These are phyloP conservation scores for Macrocybe sp. DNA, from an alignment of 1,284 basidiomycete species.

Conservation along the genomic window DNA sequence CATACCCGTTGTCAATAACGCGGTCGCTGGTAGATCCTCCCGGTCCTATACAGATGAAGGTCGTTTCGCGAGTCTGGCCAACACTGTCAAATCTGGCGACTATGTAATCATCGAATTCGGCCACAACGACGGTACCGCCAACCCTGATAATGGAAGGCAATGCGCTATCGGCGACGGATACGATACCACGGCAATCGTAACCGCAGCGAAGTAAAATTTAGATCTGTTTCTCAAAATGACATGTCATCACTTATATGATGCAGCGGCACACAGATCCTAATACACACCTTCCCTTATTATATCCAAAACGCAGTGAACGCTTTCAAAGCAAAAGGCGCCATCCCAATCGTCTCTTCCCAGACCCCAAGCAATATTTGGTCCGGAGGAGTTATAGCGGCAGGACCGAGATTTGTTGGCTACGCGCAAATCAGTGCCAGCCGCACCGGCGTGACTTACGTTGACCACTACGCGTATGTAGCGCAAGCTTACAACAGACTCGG, in stretches of 20 bases:
- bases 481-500: slow-evolving; percentile 38
- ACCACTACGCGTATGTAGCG: slow-evolving; percentile 42
- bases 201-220: slow-evolving; percentile 24
- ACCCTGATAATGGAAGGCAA: slow-evolving; percentile 33
- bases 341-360: slow-evolving; percentile 42
- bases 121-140: slow-evolving; percentile 36
- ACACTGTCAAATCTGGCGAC: slow-evolving; percentile 32
- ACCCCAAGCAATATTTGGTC: slow-evolving; percentile 45
- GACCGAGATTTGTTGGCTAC: slow-evolving; percentile 41
- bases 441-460: slow-evolving; percentile 37
- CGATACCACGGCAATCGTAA: slow-evolving; percentile 29
- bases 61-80: slow-evolving; percentile 34
- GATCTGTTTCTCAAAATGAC: not conserved
- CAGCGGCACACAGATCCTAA: slow-evolving; percentile 28
- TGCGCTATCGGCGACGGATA: slow-evolving; percentile 32
- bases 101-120: slow-evolving; percentile 41
- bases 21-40: slow-evolving; percentile 41
- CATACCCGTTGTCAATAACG: slow-evolving; percentile 38
- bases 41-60: slow-evolving; percentile 44
- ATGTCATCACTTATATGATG: not conserved
- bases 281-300: slow-evolving; percentile 37
- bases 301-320: slow-evolving; percentile 38
- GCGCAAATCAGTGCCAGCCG: slow-evolving; percentile 33
- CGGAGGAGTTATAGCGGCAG: slow-evolving; percentile 27
- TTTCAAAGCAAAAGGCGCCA: slow-evolving; percentile 41